Base-by-base conservation (phyloP, 1,284 basidiomycete genomes). In the Albatrellus sp. region DNA sequence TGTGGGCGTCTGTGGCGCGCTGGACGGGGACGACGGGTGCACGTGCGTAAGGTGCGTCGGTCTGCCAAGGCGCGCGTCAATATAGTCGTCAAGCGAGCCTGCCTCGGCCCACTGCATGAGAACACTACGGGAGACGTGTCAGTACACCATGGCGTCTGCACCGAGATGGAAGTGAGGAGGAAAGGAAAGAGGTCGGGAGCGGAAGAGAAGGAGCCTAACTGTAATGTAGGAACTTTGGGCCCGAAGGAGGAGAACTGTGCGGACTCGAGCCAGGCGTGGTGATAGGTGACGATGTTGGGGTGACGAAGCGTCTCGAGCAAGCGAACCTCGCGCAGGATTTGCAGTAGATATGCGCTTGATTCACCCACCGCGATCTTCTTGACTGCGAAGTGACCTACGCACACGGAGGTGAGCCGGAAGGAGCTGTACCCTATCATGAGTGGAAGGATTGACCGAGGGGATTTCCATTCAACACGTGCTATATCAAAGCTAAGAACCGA, bases 341-440 rank as follows among this genome's bases (percentile, higher is more conserved):
- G 77, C 36, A 90, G 63, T 2, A 93, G 69, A 64, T 94, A 93
- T 0, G 77, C 68, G 53, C 88, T 83, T 0, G 87, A 91, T 53
- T 89, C 78, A 30, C 92, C 91, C 0, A 97, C 86, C 0, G 91
- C 90, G 31, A 97, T 90, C 60, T 94, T 96, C 66, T 97, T 97
- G 43, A 97, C 87, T 0, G 92, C 92, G 57, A 91, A 92, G 53
- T 79, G 77, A 28, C 82, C 83, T 79, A 31, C 29, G 10, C 5
- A 9, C 10, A 13, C 33, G 17, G 33, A 28, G 6, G 37, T 34
- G 36, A 39, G 34, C 29, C 20, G 24, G 4, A 32, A 48, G 32
- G 37, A 40, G 31, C 17, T 16, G 41, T 37, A 38, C 38, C n/a
- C 12, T 6, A 24, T 24, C 24, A 24, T 24, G 24, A 40, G 42